phyloP scores from a whole-genome alignment of 495 filamentous ascomycete species.

The Trichoderma reesei region DNA sequence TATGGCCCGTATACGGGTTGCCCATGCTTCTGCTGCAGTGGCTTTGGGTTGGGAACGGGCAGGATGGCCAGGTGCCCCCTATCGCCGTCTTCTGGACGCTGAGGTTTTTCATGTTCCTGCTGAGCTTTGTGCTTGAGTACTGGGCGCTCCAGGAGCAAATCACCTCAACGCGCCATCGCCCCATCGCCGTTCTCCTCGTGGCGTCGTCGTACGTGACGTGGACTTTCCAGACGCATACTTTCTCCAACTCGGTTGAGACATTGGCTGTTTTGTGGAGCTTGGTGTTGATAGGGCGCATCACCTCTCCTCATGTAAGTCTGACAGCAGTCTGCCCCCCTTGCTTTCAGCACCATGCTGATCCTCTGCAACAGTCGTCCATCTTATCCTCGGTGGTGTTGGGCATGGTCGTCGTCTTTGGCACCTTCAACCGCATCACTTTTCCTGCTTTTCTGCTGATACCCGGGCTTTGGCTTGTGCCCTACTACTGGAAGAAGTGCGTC shows the following conservation, averaged over 20 bases:
- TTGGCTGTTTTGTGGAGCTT: conserved; percentile 83
- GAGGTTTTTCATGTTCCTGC: conserved; percentile 77
- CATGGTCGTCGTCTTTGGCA: conserved; percentile 69
- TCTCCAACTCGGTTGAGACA: conserved; percentile 95
- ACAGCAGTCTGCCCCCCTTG: not conserved
- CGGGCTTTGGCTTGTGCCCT: conserved; percentile 67
- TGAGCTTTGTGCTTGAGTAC: conserved; percentile 94
- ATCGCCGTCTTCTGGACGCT: conserved; percentile 80
- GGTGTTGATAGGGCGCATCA: conserved; percentile 78
- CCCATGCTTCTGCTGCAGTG: conserved; percentile 86
- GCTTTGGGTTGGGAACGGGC: conserved; percentile 60
- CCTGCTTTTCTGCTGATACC: conserved; percentile 83
- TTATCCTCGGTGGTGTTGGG: conserved; percentile 68
- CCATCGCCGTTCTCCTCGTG: conserved; percentile 63
- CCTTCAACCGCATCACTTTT: conserved; percentile 95
- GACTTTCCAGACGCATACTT: conserved; percentile 98
- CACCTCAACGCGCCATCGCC: conserved; percentile 59
- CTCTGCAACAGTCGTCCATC: conserved; percentile 59
- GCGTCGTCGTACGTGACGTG: conserved; percentile 97
- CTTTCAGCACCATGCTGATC: not conserved
- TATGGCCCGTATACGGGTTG: conserved; percentile 88
- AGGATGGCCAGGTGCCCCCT: conserved; percentile 51
- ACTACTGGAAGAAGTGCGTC: conserved; percentile 66
- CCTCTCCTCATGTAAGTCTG: conserved; percentile 56
- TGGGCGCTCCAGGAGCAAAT: conserved; percentile 93